Conservation (phyloP, 2,329 filamentous ascomycete species). For the Thielaviopsis euricoi region DNA sequence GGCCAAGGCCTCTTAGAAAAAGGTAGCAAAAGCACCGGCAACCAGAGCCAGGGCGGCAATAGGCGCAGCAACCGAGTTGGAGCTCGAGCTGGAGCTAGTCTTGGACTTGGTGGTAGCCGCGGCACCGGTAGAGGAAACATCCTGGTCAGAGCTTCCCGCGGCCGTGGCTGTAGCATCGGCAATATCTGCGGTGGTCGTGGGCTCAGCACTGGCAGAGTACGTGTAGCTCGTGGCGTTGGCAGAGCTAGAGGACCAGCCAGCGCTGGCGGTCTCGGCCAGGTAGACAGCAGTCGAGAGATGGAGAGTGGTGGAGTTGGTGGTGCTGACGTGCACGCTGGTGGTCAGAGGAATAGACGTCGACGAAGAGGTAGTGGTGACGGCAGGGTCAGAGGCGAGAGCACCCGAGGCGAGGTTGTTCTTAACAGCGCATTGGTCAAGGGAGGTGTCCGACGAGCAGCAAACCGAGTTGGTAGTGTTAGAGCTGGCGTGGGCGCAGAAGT, state of each 20-base stretch:
- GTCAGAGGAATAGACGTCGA: no score
- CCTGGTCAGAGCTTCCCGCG: no score
- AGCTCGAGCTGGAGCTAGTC: constrained; percentile 2
- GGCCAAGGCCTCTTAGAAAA: constrained; percentile 8
- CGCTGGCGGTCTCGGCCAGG: background rate
- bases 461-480: constrained; percentile 27
- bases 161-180: background rate
- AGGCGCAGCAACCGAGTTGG: constrained; percentile 5
- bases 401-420: constrained; percentile 32
- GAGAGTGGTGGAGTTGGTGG: constrained; percentile 14
- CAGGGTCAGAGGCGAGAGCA: constrained; percentile 23
- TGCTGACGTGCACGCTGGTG: constrained; percentile 11
- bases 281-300: constrained; percentile 8
- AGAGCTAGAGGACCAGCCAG: background rate
- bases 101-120: constrained; percentile 1
- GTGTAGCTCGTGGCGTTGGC: constrained; percentile 9
- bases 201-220: background rate
- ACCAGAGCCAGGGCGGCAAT: constrained; percentile 10
- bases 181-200: background rate
- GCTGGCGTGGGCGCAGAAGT: constrained; percentile 43
- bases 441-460: constrained; percentile 43
- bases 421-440: constrained; percentile 36
- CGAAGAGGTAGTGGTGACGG: constrained; percentile 16
- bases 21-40: constrained; percentile 11
- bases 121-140: background rate